phyloP scores from a whole-genome alignment of 495 filamentous ascomycete genomes.

The Penicillium chermesinum region DNA sequence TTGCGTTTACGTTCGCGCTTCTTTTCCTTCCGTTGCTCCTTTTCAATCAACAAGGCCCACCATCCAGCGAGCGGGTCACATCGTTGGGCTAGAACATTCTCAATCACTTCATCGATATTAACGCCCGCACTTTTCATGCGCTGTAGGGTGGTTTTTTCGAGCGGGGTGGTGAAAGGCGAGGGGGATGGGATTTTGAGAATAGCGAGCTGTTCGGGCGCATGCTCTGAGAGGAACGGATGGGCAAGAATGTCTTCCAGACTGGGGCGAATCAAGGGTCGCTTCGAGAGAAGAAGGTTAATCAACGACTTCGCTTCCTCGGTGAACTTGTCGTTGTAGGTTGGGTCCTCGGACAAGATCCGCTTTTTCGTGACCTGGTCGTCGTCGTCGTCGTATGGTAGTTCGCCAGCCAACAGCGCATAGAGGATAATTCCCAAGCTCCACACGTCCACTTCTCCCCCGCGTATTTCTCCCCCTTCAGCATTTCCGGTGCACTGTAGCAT shows the following conservation, averaged over 20 bases:
- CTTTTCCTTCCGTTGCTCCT: slow-evolving; percentile 85
- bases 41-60: slow-evolving; percentile 94
- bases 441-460: slow-evolving; percentile 93
- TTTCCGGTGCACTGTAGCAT: slow-evolving; percentile 96
- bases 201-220: slow-evolving; percentile 82
- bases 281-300: slow-evolving; percentile 73
- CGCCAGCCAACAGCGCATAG: slow-evolving; percentile 85
- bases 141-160: slow-evolving; percentile 88
- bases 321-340: slow-evolving; percentile 75
- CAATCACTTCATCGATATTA: slow-evolving; percentile 89
- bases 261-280: slow-evolving; percentile 80
- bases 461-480: slow-evolving; percentile 98
- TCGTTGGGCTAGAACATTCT: slow-evolving; percentile 82
- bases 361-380: slow-evolving; percentile 78
- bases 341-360: slow-evolving; percentile 79
- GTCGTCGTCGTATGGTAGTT: slow-evolving; percentile 95
- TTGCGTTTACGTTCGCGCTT: slow-evolving; percentile 79
- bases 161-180: slow-evolving; percentile 75
- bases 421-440: slow-evolving; percentile 98
- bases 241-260: slow-evolving; percentile 80
- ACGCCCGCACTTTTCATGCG: slow-evolving; percentile 94
- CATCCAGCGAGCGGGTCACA: slow-evolving; percentile 90
- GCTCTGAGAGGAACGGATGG: slow-evolving; percentile 83
- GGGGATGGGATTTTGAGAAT: slow-evolving; percentile 83
- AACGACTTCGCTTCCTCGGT: slow-evolving; percentile 71